Evolutionary conservation across 2,329 filamentous ascomycete species (phyloP).

Genomic region (Metarhizium brunneum): DNA sequence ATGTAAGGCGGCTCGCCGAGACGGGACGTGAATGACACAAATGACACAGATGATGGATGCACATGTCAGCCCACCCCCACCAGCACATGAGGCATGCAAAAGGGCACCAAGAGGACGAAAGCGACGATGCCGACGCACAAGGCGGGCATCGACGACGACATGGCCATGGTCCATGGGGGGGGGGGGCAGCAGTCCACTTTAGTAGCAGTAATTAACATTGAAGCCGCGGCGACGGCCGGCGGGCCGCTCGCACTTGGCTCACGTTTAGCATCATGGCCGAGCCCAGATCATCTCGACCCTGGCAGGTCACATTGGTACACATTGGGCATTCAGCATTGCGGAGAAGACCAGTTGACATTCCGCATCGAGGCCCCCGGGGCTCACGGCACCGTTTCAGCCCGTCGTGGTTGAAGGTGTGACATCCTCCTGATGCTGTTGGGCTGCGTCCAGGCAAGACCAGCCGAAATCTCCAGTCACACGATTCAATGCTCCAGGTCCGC

Average conservation of each 20-base stretch:
- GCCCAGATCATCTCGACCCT: background rate
- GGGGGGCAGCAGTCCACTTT: no score
- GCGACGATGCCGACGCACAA: no score
- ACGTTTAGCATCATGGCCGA: background rate
- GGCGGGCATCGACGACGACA: no score
- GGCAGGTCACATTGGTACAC: background rate
- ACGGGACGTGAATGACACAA: background rate
- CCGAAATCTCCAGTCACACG: background rate
- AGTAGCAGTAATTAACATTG: no score
- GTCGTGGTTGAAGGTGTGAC: background rate
- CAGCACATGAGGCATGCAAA: background rate
- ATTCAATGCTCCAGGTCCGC: no score
- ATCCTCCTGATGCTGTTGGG: background rate
- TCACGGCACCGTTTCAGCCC: background rate
- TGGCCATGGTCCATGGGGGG: no score
- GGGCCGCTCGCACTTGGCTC: no score
- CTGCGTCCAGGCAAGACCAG: background rate
- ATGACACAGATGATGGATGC: background rate
- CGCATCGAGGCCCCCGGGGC: background rate
- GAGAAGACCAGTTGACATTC: background rate
- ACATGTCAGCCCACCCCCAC: slow-evolving; percentile 1
- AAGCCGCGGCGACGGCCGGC: no score
- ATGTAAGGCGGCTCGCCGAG: no score
- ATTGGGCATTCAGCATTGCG: background rate
- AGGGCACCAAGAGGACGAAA: no score